phyloP scores from a whole-genome alignment of 495 filamentous ascomycete genomes.

The Neurospora sp. region DNA sequence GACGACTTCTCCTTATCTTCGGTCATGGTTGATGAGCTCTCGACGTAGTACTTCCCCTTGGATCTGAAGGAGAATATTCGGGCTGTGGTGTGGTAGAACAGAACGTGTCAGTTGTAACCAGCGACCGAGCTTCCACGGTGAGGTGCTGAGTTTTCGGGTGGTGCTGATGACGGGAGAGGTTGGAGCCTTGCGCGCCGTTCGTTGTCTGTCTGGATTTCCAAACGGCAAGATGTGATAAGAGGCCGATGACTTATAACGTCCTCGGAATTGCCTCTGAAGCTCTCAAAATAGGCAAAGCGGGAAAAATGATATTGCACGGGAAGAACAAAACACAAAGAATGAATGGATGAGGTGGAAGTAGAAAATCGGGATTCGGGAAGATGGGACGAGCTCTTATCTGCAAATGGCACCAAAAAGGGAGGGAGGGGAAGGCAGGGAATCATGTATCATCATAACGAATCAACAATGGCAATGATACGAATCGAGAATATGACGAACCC shows the following conservation, averaged over 20 bases:
- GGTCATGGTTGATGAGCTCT: slow-evolving; percentile 13
- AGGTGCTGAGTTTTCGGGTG: not conserved
- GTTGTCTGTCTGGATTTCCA: not conserved
- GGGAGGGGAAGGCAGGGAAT: not conserved
- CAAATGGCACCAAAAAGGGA: not conserved
- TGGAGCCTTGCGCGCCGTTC: not conserved
- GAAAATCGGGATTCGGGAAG: not conserved
- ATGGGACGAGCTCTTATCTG: not conserved
- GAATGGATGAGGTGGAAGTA: not conserved
- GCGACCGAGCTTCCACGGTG: not conserved
- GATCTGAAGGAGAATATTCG: slow-evolving; percentile 2
- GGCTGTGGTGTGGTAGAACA: not conserved
- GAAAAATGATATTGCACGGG: not conserved
- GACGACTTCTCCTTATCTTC: slow-evolving; percentile 20
- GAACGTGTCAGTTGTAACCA: slow-evolving; percentile 3
- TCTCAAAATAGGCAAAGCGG: not conserved
- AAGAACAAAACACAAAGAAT: not conserved
- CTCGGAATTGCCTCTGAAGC: not conserved
- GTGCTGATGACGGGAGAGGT: not conserved
- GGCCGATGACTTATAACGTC: not conserved
- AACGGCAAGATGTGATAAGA: not conserved
- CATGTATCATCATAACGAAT: not conserved
- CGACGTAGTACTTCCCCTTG: slow-evolving; percentile 9
- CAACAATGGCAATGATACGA: not conserved
- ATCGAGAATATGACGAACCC: slow-evolving; percentile 1